Evolutionary conservation across 257 asterid species (phyloP), one percentile per base, ranked within the genome.

Genomic region (Rubia yunnanensis): DNA sequence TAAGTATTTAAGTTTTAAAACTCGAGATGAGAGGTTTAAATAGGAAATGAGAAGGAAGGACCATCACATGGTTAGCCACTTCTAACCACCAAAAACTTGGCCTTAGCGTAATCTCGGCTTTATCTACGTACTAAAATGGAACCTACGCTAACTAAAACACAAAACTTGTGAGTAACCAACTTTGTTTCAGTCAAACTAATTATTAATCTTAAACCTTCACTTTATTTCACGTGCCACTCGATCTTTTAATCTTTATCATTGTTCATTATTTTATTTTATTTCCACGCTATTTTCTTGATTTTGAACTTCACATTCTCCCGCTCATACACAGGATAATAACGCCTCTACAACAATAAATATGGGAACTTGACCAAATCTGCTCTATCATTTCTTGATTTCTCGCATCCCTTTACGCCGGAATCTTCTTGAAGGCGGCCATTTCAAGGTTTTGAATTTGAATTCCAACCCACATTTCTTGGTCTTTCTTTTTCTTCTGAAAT

Each of bases 301-400:
- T 74, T 64, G 65, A 74, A 74, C 69, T 58, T 41, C 34, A 20
- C 30, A 64, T 13, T 5, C n/a, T 64, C 69, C 64, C 75, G 70
- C 72, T 58, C 72, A 57, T 1, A 20, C 52, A 44, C 52, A 44
- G 52, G 52, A 44, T 44, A 14, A 44, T 17, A 44, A 14, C 52
- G 5, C 52, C 52, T 39, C 27, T 2, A 39, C 30, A 27, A 26
- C 22, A 50, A 44, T 46, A 62, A 62, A 22, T 20, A 30, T 13
- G 20, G 66, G 28, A 52, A 0, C 53, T 20, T 54, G 13, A 63
- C 30, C 56, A 55, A 52, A 1, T 9, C 17, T 41, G 13, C 64
- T n/a, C 6, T 55, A 10, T 55, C 67, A 50, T 66, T 55, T 60
- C 24, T 62, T 72, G 17, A 24, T 18, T 41, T 28, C 9, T 41